Evolutionary conservation across 2,329 filamentous ascomycete species (phyloP).

Genomic region (Scedosporium aurantiacum): DNA sequence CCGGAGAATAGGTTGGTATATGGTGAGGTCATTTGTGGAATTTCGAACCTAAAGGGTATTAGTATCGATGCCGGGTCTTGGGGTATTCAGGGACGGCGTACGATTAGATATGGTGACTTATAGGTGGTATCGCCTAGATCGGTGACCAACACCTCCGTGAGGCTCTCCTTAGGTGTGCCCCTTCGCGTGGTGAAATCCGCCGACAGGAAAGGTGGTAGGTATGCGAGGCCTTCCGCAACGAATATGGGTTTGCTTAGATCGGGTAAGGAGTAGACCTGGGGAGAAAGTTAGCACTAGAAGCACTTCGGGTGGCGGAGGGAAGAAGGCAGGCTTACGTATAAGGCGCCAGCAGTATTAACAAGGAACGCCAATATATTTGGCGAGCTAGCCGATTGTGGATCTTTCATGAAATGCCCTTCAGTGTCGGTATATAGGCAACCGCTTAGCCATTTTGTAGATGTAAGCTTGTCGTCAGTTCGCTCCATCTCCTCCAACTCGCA

Average conservation of each 20-base stretch:
- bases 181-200: conserved; percentile 58
- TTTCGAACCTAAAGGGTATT: conserved; percentile 54
- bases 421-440: conserved; percentile 73
- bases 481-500: conserved; percentile 80
- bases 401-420: conserved; percentile 40
- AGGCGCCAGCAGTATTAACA: conserved; percentile 60
- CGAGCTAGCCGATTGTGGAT: conserved; percentile 28
- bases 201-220: conserved; percentile 66
- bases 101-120: conserved; percentile 69
- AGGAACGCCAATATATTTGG: conserved; percentile 60
- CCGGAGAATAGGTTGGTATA: conserved; percentile 70
- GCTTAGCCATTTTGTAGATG: conserved; percentile 63
- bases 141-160: conserved; percentile 73
- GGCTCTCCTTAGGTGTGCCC: conserved; percentile 57
- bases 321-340: conserved; percentile 48
- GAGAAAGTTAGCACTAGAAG: neutral
- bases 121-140: conserved; percentile 68
- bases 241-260: conserved; percentile 63
- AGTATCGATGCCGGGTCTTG: conserved; percentile 6
- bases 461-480: conserved; percentile 44
- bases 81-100: conserved; percentile 30
- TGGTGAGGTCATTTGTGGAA: conserved; percentile 66
- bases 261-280: conserved; percentile 66
- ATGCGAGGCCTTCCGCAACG: conserved; percentile 63
- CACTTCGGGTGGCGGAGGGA: neutral